phyloP scores from a whole-genome alignment of 2,329 filamentous ascomycete species.

The Aureobasidium sp. region DNA sequence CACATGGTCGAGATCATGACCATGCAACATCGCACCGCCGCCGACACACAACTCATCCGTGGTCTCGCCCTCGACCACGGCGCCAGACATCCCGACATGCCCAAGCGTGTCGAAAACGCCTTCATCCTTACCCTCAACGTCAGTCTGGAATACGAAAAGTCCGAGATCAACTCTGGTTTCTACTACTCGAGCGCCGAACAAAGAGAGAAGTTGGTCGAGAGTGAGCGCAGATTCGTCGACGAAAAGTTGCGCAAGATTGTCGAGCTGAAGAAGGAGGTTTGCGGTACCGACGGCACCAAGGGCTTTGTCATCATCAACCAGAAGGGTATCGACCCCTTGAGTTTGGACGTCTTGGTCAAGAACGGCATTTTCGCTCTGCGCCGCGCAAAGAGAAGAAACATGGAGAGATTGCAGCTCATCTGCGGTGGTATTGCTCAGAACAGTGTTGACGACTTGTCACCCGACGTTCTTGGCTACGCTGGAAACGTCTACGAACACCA shows the following conservation, averaged over 20 bases:
- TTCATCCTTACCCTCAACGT: slow-evolving; percentile 94
- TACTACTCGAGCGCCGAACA: slow-evolving; percentile 98
- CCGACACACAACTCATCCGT: slow-evolving; percentile 91
- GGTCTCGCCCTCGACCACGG: slow-evolving; percentile 92
- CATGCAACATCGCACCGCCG: slow-evolving; percentile 95
- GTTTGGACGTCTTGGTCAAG: slow-evolving; percentile 91
- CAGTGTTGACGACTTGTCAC: slow-evolving; percentile 85
- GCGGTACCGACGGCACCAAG: slow-evolving; percentile 86
- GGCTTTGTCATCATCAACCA: slow-evolving; percentile 98
- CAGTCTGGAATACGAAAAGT: slow-evolving; percentile 96
- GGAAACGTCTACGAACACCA: slow-evolving; percentile 96
- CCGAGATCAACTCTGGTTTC: slow-evolving; percentile 97
- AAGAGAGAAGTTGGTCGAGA: slow-evolving; percentile 95
- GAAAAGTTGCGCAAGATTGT: slow-evolving; percentile 96
- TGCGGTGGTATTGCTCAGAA: slow-evolving; percentile 90
- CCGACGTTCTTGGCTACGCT: slow-evolving; percentile 88
- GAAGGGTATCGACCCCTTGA: slow-evolving; percentile 96
- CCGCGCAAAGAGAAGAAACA: slow-evolving; percentile 94
- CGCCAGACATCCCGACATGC: slow-evolving; percentile 95
- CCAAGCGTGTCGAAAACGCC: slow-evolving; percentile 90
- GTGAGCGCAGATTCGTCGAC: slow-evolving; percentile 90
- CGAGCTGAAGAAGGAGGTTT: slow-evolving; percentile 95
- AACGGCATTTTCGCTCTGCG: slow-evolving; percentile 93
- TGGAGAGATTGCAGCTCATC: slow-evolving; percentile 93
- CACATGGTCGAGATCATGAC: slow-evolving; percentile 99